Evolutionary conservation across 2,329 filamentous ascomycete species (phyloP).

Genomic region (Neofusicoccum umdonicola): DNA sequence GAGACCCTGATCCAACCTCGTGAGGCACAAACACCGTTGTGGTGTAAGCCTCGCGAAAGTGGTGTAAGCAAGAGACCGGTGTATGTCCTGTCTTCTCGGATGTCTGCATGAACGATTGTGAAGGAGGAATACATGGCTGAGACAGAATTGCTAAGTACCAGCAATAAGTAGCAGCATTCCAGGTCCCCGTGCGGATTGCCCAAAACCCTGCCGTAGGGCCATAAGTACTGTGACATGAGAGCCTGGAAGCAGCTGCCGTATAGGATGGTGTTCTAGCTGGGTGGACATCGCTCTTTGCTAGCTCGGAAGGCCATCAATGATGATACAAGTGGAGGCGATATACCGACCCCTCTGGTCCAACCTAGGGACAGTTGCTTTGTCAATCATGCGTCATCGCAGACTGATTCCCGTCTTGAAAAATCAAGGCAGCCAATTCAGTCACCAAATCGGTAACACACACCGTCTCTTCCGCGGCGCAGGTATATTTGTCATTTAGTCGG

Average conservation of each 20-base stretch:
- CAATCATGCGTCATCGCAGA: not conserved
- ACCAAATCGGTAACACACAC: not conserved
- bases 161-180: not conserved
- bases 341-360: not conserved
- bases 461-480: no score
- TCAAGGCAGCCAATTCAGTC: not conserved
- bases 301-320: not conserved
- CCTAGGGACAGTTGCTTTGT: not conserved
- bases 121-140: not conserved
- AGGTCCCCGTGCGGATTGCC: no score
- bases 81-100: not conserved
- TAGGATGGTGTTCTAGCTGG: no score
- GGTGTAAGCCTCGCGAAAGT: slow-evolving; percentile 1
- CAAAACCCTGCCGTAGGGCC: no score
- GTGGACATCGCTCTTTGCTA: no score
- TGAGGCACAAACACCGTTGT: slow-evolving; percentile 1
- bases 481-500: not conserved
- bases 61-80: not conserved
- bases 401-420: not conserved
- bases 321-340: not conserved
- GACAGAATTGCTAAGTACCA: not conserved
- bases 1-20: not conserved
- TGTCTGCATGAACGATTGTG: not conserved
- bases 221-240: no score
- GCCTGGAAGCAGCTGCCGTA: no score